Percentiles rank a stretch among this genome's conserved stretches.
Evolutionary conservation across 768 basidiomycete genomes (phyloP).

Genomic region (Mycena leptocephala): DNA sequence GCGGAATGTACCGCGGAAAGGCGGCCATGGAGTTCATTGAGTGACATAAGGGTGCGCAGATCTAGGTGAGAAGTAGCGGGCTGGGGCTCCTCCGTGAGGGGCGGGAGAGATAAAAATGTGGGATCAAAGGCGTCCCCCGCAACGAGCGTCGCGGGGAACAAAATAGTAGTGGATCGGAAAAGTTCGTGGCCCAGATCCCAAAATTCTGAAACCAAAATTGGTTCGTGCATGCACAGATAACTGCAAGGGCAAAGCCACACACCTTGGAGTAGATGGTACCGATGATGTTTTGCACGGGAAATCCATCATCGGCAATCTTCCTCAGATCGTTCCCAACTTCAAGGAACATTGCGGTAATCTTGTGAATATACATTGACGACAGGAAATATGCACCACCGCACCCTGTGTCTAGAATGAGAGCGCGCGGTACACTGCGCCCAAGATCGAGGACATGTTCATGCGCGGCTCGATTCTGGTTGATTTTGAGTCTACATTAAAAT

Average conservation of each 20-base stretch:
- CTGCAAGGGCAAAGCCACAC: background rate
- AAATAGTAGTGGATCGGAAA: conserved; percentile 66
- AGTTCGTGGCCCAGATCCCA: conserved; percentile 77
- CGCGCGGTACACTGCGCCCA: conserved; percentile 38
- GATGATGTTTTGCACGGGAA: conserved; percentile 53
- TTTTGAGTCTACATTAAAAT: background rate
- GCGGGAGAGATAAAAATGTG: background rate
- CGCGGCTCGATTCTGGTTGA: conserved; percentile 30
- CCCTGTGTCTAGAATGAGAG: conserved; percentile 60
- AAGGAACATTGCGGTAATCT: background rate
- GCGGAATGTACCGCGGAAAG: background rate
- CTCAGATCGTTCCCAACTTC: conserved; percentile 59
- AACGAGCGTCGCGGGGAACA: conserved; percentile 71
- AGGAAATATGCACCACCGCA: conserved; percentile 56
- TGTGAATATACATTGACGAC: background rate
- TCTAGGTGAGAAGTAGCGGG: no score
- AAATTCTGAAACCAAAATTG: conserved; percentile 55
- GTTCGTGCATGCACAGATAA: background rate
- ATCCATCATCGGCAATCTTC: conserved; percentile 58
- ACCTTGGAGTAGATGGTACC: conserved; percentile 51
- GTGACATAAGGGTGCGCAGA: background rate
- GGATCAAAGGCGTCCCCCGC: conserved; percentile 59
- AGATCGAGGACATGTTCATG: conserved; percentile 52
- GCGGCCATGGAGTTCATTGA: background rate
- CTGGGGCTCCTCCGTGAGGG: no score